Evolutionary conservation across 2,329 filamentous ascomycete species (phyloP), one percentile per base, ranked within the genome.

Genomic region (Cladosporium sp.): DNA sequence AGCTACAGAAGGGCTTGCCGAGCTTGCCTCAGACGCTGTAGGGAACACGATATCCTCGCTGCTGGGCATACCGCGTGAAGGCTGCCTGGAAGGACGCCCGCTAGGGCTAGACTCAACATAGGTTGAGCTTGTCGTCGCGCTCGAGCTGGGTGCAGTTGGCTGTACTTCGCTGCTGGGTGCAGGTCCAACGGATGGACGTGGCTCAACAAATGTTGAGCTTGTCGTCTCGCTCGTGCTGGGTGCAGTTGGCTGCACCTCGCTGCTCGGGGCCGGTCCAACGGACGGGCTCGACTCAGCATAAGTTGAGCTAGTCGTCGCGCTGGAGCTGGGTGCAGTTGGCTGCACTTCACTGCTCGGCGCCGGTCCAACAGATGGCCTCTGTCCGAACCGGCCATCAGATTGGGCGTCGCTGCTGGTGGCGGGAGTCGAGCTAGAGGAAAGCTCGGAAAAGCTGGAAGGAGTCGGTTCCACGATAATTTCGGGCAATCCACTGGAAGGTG

Each of bases 81-180:
- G 58, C 54, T 36, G 25, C 18, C 18, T 30, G 39, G 26, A 32
- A 21, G 25, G 43, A 16, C 18, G 49, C 18, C 30, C 23, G 3
- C 16, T 28, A 7, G 49, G n/a, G 49, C 49, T 53, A 1, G 39
- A 16, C 2, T 48, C 39, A 49, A 28, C 43, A 7, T 49, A 26
- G 13, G 39, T 13, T 2, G 60, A 39, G 30, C 23, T 49, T 13
- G 62, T 51, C 30, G 32, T 18, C n/a, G 39, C 26, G 48, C 26
- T 48, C 8, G 62, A 64, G 62, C 53, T 63, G 21, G 56, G 8
- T 23, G 56, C n/a, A n/a, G 53, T 56, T 36, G 53, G 53, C 30
- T 34, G 32, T 13, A 57, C 54, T 11, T 36, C 54, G 18, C 46
- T 61, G 21, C 28, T 49, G 5, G 58, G 58, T 4, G 28, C 51